Conservation (phyloP, 1,139 yeast species). For the Saccharomycopsis crataegensis region DNA sequence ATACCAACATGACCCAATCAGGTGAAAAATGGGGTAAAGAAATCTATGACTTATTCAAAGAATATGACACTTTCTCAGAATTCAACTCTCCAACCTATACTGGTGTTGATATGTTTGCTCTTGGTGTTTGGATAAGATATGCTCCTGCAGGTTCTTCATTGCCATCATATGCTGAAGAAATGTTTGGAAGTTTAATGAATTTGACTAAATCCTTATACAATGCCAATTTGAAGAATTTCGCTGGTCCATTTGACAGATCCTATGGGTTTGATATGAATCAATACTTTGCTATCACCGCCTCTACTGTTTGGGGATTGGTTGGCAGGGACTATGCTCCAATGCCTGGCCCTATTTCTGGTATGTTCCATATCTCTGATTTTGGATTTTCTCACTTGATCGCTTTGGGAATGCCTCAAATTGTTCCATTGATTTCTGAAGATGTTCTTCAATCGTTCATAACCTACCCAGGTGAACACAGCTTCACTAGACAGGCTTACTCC, state of each 20-base stretch:
- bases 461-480: constrained; percentile 17
- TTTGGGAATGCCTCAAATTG: too few species aligned
- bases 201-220: constrained; percentile 14
- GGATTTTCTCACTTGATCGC: constrained; percentile 18
- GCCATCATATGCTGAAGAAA: constrained; percentile 18
- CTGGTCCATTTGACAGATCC: constrained; percentile 18
- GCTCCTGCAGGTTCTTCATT: constrained; percentile 18
- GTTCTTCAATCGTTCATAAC: too few species aligned
- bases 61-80: constrained; percentile 20
- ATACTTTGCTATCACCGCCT: constrained; percentile 16
- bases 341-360: constrained; percentile 15
- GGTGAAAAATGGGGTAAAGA: constrained; percentile 17
- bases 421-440: too few species aligned
- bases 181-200: constrained; percentile 16
- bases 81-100: constrained; percentile 11
- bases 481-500: constrained; percentile 15
- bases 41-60: constrained; percentile 16
- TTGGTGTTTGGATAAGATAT: constrained; percentile 19
- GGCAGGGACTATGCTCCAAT: constrained; percentile 19
- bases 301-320: constrained; percentile 17
- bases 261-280: constrained; percentile 18
- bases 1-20: constrained; percentile 18
- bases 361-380: constrained; percentile 17
- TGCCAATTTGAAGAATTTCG: constrained; percentile 18
- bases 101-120: constrained; percentile 20